These are phyloP conservation scores for Fusarium sp. DNA, from an alignment of 2,329 filamentous ascomycete genomes.

Conservation along the genomic window DNA sequence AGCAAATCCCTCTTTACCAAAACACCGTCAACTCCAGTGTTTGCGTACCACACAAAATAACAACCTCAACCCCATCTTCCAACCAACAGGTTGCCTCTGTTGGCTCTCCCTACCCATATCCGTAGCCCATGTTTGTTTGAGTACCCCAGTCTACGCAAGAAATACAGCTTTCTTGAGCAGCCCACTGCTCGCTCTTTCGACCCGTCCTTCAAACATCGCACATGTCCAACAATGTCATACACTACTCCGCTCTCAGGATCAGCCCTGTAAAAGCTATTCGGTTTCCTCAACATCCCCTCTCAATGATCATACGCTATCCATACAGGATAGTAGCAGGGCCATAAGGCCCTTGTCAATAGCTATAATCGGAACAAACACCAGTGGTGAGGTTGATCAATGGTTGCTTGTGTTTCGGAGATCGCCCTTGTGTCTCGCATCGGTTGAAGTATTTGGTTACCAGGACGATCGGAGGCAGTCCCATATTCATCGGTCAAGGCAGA, in stretches of 20 bases:
- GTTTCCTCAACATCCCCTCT: not conserved
- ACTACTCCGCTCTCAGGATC: not conserved
- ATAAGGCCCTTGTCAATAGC: not conserved
- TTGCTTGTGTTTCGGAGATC: not conserved
- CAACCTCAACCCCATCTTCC: constrained; percentile 7
- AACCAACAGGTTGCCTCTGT: constrained; percentile 35
- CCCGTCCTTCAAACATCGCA: constrained; percentile 33
- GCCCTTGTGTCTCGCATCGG: constrained; percentile 16
- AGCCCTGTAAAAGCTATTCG: not conserved
- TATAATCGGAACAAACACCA: not conserved
- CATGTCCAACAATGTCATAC: constrained; percentile 32
- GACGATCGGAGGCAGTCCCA: not conserved
- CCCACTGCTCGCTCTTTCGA: constrained; percentile 35
- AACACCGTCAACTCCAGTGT: constrained; percentile 42
- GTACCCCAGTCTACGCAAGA: constrained; percentile 41
- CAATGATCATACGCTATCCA: constrained; percentile 1
- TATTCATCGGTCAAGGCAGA: not conserved
- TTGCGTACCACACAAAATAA: constrained; percentile 16
- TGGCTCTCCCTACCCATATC: constrained; percentile 18
- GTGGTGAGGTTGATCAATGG: not conserved
- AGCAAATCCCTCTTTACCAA: constrained; percentile 32
- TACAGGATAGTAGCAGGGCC: not conserved
- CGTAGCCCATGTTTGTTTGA: constrained; percentile 9
- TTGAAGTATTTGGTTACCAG: not conserved
- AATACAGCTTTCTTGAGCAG: constrained; percentile 32